Evolutionary conservation across 148 eudicot species (phyloP).

Genomic region (Fagopyrum homotropicum): DNA sequence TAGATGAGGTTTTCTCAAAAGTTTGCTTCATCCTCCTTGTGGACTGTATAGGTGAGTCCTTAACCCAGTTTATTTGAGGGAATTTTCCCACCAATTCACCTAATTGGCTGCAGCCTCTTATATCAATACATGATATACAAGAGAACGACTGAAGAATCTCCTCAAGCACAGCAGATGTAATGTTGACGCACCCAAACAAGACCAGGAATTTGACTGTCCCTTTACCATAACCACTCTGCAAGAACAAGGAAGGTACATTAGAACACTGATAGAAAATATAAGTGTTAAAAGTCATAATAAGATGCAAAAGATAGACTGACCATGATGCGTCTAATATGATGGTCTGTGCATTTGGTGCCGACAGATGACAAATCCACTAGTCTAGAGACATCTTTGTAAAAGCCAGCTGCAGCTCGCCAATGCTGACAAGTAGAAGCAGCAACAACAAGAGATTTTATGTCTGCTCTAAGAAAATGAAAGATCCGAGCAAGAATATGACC

Average conservation of each 20-base stretch:
- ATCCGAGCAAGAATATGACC: constrained; percentile 76
- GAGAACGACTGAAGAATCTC: constrained; percentile 62
- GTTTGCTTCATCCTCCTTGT: constrained; percentile 38
- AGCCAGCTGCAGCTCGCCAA: constrained; percentile 66
- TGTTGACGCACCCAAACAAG: constrained; percentile 68
- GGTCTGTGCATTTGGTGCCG: constrained; percentile 60
- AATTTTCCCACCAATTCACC: constrained; percentile 55
- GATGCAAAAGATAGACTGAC: constrained; percentile 24
- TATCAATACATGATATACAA: constrained; percentile 56
- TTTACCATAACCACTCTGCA: constrained; percentile 79
- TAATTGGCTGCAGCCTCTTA: constrained; percentile 87
- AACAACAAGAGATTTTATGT: constrained; percentile 61
- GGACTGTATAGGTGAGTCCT: constrained; percentile 22
- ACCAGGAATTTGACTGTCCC: constrained; percentile 63
- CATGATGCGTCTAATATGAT: constrained; percentile 46
- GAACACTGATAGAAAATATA: not conserved
- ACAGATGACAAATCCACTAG: constrained; percentile 62
- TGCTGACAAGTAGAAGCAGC: constrained; percentile 77
- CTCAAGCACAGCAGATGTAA: constrained; percentile 58
- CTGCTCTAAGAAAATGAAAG: constrained; percentile 79
- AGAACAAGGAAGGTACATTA: constrained; percentile 13
- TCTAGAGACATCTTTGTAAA: constrained; percentile 54
- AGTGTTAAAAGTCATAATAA: not conserved
- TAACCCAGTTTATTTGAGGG: constrained; percentile 71
- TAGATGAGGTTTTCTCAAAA: constrained; percentile 34